These are phyloP conservation scores for Hemisphaericaspora xylanilytica DNA, from an alignment of 1,139 yeast species.

Conservation along the genomic window DNA sequence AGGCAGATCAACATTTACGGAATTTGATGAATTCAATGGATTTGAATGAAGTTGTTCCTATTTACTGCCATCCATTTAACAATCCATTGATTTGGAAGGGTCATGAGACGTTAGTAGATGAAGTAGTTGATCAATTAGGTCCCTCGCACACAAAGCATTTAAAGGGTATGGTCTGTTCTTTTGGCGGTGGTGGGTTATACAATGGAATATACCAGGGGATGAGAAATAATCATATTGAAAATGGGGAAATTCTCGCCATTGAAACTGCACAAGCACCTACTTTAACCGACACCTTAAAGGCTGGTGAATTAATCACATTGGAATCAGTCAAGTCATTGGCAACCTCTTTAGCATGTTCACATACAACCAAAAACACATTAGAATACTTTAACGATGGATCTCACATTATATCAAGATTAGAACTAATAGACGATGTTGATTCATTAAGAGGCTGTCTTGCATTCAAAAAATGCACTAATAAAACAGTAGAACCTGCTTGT, in stretches of 20 bases:
- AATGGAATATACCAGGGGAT: constrained; percentile 62
- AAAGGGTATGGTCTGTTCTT: constrained; percentile 62
- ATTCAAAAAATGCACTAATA: constrained; percentile 48
- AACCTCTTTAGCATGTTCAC: constrained; percentile 59
- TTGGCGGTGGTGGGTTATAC: constrained; percentile 76
- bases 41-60: constrained; percentile 31
- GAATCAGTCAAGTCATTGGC: constrained; percentile 55
- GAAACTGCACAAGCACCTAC: constrained; percentile 66
- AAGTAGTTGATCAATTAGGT: constrained; percentile 42
- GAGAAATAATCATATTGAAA: constrained; percentile 31
- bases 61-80: constrained; percentile 73
- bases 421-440: constrained; percentile 53
- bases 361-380: constrained; percentile 47
- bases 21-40: constrained; percentile 31
- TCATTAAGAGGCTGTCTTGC: constrained; percentile 51
- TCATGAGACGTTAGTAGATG: constrained; percentile 59
- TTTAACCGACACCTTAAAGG: constrained; percentile 46
- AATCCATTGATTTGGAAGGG: constrained; percentile 67
- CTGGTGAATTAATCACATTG: constrained; percentile 44
- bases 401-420: constrained; percentile 32
- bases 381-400: constrained; percentile 36
- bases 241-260: constrained; percentile 50
- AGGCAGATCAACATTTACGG: constrained; percentile 57
- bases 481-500: constrained; percentile 71
- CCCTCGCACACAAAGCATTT: constrained; percentile 27